Evolutionary conservation across 1,139 yeast species (phyloP).

Genomic region (Hansenula lynferdii): DNA sequence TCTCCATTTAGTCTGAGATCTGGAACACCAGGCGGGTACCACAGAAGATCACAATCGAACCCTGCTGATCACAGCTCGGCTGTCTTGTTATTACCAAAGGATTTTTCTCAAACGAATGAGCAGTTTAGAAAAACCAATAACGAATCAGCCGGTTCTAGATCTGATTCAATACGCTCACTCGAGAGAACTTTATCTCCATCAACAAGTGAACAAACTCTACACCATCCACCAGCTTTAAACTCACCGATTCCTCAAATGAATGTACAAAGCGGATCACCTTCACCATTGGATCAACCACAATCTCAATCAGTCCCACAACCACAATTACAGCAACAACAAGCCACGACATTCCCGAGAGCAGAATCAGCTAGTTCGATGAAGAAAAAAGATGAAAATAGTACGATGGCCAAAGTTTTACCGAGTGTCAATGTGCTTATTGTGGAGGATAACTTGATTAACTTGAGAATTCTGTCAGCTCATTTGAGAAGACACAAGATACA

Average conservation of each 20-base stretch:
- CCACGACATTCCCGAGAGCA: slow-evolving; percentile 4
- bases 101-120: slow-evolving; percentile 3
- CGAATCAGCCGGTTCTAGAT: background rate
- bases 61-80: slow-evolving; percentile 22
- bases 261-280: too few species aligned
- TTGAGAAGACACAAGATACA: slow-evolving; percentile 81
- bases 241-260: too few species aligned
- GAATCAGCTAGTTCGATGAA: slow-evolving; percentile 5
- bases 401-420: slow-evolving; percentile 40
- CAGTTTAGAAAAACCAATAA: background rate
- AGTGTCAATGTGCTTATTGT: slow-evolving; percentile 89
- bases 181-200: slow-evolving; percentile 3
- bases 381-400: slow-evolving; percentile 9
- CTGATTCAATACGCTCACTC: background rate
- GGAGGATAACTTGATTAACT: slow-evolving; percentile 94
- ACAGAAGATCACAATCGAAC: slow-evolving; percentile 21
- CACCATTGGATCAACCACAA: background rate
- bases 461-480: slow-evolving; percentile 90
- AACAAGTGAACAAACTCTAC: background rate
- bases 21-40: slow-evolving; percentile 10
- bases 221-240: background rate
- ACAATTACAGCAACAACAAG: slow-evolving; percentile 1
- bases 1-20: slow-evolving; percentile 1
- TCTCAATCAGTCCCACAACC: slow-evolving; percentile 5
- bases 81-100: slow-evolving; percentile 16